A percentile compares a stretch with the other conserved stretches of the same genome.
Conservation (phyloP, 23 red algal genomes). For the Pyropia haitanensis region DNA sequence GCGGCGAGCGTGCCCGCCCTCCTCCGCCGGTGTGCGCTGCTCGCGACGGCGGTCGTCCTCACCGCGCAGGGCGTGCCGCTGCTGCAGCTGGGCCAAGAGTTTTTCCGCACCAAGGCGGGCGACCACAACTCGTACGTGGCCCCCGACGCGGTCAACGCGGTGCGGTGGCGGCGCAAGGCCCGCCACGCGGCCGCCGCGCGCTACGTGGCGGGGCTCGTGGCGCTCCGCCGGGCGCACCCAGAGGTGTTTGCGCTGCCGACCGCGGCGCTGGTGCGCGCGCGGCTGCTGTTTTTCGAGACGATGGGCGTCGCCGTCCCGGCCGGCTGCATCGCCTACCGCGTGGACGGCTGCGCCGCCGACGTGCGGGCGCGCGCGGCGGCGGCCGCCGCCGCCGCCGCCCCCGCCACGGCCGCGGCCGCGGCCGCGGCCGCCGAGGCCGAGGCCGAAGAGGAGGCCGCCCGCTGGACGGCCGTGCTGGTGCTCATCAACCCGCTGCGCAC, state of each 20-base stretch:
- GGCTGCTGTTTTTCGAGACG: conserved; percentile 62
- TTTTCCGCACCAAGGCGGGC: conserved; percentile 76
- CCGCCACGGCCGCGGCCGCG: no score
- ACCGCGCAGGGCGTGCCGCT: conserved; percentile 81
- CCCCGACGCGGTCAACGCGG: conserved; percentile 62
- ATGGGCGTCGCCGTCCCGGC: conserved; percentile 46
- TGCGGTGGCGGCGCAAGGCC: conserved; percentile 63
- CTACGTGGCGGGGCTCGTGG: conserved; percentile 54
- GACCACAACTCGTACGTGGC: conserved; percentile 78
- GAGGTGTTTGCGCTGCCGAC: conserved; percentile 55
- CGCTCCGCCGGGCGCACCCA: conserved; percentile 57
- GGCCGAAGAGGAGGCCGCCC: no score
- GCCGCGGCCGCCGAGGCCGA: no score
- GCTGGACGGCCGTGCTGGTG: no score
- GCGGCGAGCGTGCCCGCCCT: no score
- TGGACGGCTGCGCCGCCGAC: conserved; percentile 30
- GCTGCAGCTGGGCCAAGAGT: conserved; percentile 69
- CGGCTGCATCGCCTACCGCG: conserved; percentile 62
- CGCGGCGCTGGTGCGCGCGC: conserved; percentile 45
- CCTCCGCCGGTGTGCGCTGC: conserved; percentile 24
- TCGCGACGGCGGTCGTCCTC: conserved; percentile 64
- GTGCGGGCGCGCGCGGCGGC: neutral
- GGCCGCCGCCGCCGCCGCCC: no score
- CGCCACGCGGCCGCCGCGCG: conserved; percentile 24
- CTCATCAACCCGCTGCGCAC: no score